Evolutionary conservation across 176 grass and related monocot genomes (phyloP), one percentile per base, ranked within the genome.

Genomic region (Coix lacrymajobi): DNA sequence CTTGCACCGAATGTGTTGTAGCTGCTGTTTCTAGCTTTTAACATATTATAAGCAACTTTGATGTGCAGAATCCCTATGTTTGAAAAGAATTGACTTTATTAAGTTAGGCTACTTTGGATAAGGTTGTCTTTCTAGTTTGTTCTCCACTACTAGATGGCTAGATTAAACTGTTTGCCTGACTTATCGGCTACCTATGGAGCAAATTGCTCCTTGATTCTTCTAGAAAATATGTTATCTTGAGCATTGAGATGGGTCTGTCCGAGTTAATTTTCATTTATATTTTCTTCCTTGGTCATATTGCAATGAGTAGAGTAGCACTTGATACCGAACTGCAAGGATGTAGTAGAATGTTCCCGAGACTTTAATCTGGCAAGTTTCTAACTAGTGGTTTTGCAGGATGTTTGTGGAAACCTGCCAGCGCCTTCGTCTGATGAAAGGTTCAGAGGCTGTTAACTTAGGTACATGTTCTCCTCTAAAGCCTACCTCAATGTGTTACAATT

Each of bases 341-440:
- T 31, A 19, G 20, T 48, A 24, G 10, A 17, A 11, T 60, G n/a
- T 65, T 71, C 43, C 44, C 13, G 33, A 36, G 16, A 31, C 28
- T 85, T 85, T 3, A 44, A 30, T 26, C 34, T 62, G 7, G 39
- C 58, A 70, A 78, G 62, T 54, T 79, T 75, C 19, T 86, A 69
- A 85, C 72, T 30, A 22, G 33, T 79, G 24, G 33, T 30, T 83
- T 34, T 69, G 65, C 58, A 87, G 93, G 87, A 93, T 96, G 93
- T 96, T 96, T 66, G 88, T 93, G 25, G 93, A 96, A 48, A 80
- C 91, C 57, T 96, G 93, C 68, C 91, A 91, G 34, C 93, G 93
- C 73, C 51, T 96, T 58, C 93, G 93, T 76, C 86, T 96, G 30
- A 96, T 96, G 93, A 96, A 96, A 77, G 87, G 86, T 75, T 96